Conservation (phyloP, 495 filamentous ascomycete genomes). For the Hypomontagnella submonticulosa region DNA sequence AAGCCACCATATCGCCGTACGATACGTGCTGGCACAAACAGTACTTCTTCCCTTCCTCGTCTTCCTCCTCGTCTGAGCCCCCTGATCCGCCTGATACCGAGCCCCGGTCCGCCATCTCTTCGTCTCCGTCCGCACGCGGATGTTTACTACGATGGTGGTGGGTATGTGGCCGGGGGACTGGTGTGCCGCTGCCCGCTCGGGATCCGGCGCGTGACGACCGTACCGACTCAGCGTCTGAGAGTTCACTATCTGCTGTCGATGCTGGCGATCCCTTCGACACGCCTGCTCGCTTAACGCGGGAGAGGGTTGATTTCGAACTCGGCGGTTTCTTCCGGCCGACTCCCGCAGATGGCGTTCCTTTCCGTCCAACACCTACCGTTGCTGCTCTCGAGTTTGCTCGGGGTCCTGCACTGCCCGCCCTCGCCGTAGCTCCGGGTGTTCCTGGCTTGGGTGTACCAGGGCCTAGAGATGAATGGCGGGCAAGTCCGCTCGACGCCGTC, state of each 20-base stretch:
- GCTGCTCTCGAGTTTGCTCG: conserved; percentile 64
- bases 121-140: conserved; percentile 50
- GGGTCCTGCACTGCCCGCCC: conserved; percentile 79
- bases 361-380: conserved; percentile 54
- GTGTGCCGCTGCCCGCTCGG: conserved; percentile 59
- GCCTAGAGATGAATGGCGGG: conserved; percentile 81
- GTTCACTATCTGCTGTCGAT: conserved; percentile 68
- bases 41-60: conserved; percentile 88
- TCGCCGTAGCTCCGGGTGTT: conserved; percentile 66
- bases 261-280: conserved; percentile 69
- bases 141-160: conserved; percentile 53
- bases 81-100: conserved; percentile 65
- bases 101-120: conserved; percentile 46
- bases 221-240: conserved; percentile 71
- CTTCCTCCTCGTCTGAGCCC: conserved; percentile 80
- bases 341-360: conserved; percentile 73
- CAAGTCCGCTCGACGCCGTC: conserved; percentile 74
- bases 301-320: conserved; percentile 67
- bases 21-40: conserved; percentile 93
- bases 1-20: conserved; percentile 98
- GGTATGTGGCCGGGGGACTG: conserved; percentile 58
- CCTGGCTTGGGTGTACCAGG: conserved; percentile 87
- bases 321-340: conserved; percentile 63
- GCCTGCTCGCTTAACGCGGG: conserved; percentile 60
- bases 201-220: conserved; percentile 56